A percentile compares a stretch with the other conserved stretches of the same genome.
Evolutionary conservation across 169 alveolate species (phyloP).

Genomic region (Toxoplasma gondii): DNA sequence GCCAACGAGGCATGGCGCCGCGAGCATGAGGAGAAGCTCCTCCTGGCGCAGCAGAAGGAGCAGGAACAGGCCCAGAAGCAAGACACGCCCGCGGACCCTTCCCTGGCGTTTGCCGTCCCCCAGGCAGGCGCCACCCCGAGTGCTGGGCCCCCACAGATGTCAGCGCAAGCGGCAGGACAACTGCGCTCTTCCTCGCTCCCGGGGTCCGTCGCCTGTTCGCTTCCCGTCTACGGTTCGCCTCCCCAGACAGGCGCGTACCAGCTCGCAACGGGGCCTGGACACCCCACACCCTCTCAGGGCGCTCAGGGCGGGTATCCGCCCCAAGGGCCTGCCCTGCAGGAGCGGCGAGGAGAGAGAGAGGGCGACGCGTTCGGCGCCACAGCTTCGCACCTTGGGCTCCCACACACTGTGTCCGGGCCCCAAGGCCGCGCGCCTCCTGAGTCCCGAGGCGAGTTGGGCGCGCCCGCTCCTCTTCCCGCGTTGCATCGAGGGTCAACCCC

Average conservation of each 20-base stretch:
- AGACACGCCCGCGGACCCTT: neutral
- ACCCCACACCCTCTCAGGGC: no score
- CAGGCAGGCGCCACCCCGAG: neutral
- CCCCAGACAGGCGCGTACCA: neutral
- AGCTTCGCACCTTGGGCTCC: no score
- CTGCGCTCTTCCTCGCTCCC: neutral
- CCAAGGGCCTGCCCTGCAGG: no score
- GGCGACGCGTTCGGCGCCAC: no score
- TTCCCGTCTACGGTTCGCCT: neutral
- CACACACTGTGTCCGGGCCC: no score
- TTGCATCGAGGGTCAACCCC: neutral
- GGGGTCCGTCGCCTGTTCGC: neutral
- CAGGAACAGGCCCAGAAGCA: slow-evolving; percentile 4
- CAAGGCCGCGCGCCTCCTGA: no score
- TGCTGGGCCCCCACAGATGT: no score
- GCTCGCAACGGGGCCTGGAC: no score
- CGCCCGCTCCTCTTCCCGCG: neutral
- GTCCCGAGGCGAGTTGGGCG: no score
- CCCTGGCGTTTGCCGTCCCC: neutral
- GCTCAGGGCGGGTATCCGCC: no score
- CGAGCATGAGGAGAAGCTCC: slow-evolving; percentile 28
- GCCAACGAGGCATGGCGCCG: slow-evolving; percentile 63
- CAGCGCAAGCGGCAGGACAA: neutral
- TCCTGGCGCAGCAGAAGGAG: slow-evolving; percentile 20
- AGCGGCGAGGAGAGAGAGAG: no score